A percentile compares a stretch with the other conserved stretches of the same genome.
Conservation (phyloP, 192 early-diverging fungal genomes). For the Funneliformis geosporum region DNA sequence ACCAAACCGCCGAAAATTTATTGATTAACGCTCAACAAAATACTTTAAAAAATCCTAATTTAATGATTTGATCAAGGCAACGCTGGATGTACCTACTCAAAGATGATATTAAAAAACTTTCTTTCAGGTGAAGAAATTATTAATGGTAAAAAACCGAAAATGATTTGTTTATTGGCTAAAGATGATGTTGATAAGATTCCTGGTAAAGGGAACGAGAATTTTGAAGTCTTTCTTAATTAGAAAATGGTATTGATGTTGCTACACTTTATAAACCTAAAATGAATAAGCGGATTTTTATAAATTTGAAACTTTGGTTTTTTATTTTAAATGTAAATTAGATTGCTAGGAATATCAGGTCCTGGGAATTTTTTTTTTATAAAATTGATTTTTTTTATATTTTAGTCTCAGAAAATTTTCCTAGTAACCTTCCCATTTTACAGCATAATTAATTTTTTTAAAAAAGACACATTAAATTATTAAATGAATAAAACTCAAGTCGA, state of each 20-base stretch:
- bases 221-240: neutral
- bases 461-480: too few species aligned
- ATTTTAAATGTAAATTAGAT: too few species aligned
- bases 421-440: too few species aligned
- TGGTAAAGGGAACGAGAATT: neutral
- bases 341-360: too few species aligned
- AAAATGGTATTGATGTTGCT: neutral
- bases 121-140: neutral
- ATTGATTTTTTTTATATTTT: too few species aligned
- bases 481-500: too few species aligned
- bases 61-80: neutral
- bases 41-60: neutral
- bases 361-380: too few species aligned
- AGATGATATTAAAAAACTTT: neutral
- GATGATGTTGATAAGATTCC: neutral
- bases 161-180: neutral
- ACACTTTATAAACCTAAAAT: too few species aligned
- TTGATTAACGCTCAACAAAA: neutral
- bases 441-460: too few species aligned
- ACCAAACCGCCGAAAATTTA: neutral
- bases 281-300: too few species aligned
- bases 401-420: too few species aligned
- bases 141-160: neutral
- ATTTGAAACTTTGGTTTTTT: too few species aligned
- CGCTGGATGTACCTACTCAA: neutral